Evolutionary conservation across 441 rosid species (phyloP).

Genomic region (Aquilaria agallochum): DNA sequence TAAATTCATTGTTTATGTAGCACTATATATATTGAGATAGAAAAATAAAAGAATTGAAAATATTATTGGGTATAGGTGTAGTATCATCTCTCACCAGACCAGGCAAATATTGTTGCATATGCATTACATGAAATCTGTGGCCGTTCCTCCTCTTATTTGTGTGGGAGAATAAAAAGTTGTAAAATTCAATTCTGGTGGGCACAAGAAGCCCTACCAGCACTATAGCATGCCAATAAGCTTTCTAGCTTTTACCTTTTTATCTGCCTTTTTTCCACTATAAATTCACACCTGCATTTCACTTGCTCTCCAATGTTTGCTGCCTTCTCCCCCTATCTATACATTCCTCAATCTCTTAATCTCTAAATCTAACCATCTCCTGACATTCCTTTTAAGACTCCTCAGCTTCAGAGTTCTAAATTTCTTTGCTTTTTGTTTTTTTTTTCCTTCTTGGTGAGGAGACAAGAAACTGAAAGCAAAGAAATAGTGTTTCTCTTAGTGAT

Average conservation of each 20-base stretch:
- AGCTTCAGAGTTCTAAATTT: too few relatives aligned
- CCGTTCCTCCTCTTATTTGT: not conserved
- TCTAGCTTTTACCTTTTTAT: not conserved
- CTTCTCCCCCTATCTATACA: conserved; percentile 9
- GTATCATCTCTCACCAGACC: too few relatives aligned
- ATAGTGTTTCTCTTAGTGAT: conserved; percentile 13
- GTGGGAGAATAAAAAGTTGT: conserved; percentile 9
- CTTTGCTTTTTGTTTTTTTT: too few relatives aligned
- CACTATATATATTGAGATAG: too few relatives aligned
- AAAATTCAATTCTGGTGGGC: conserved; percentile 13
- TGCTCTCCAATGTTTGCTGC: conserved; percentile 21
- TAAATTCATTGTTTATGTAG: too few relatives aligned
- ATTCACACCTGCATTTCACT: conserved; percentile 24
- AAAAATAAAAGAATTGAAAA: too few relatives aligned
- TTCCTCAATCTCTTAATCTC: conserved; percentile 15
- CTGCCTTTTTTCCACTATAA: conserved; percentile 29
- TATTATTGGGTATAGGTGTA: too few relatives aligned
- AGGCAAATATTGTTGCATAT: not conserved
- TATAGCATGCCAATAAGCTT: not conserved
- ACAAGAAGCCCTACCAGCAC: not conserved
- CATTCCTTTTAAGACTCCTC: not conserved
- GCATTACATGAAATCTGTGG: not conserved
- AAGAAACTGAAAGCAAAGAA: not conserved
- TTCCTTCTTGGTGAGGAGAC: not conserved
- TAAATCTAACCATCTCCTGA: conserved; percentile 3